Percentiles rank a stretch among this genome's conserved stretches.
Evolutionary conservation across 306 rosid genomes (phyloP).

Genomic region (Corylus heterophylla): DNA sequence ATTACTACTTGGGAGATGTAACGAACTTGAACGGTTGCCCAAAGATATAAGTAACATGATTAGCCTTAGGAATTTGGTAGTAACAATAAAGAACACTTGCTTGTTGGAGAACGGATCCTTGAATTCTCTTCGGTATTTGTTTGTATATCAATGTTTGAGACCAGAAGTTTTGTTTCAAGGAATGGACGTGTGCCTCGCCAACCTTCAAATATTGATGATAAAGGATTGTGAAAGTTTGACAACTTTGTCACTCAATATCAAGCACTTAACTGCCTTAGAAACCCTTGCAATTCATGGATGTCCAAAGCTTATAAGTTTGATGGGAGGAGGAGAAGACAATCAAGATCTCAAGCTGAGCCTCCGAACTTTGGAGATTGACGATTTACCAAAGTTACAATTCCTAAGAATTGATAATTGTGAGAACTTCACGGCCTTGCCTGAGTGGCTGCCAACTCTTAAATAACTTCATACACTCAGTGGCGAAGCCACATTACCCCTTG

Average conservation of each 20-base stretch:
- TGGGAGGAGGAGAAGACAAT: background rate
- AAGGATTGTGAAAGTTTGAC: background rate
- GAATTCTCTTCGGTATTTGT: conserved; percentile 14
- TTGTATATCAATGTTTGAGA: conserved; percentile 4
- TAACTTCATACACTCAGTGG: too few relatives aligned
- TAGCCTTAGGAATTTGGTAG: conserved; percentile 20
- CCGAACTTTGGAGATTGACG: background rate
- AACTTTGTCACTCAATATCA: conserved; percentile 24
- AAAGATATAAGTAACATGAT: conserved; percentile 23
- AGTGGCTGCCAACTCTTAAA: conserved; percentile 27
- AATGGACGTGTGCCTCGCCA: background rate
- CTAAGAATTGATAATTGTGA: background rate
- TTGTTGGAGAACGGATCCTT: conserved; percentile 23
- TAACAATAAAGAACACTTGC: conserved; percentile 14
- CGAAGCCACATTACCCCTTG: too few relatives aligned
- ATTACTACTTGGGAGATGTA: conserved; percentile 18
- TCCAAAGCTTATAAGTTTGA: conserved; percentile 9
- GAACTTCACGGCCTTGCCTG: conserved; percentile 16
- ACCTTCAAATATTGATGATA: background rate
- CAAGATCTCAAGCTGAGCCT: background rate
- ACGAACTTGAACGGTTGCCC: conserved; percentile 28
- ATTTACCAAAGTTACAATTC: background rate
- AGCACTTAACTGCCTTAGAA: conserved; percentile 25
- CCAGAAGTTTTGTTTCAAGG: conserved; percentile 10
- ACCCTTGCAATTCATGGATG: background rate